These are phyloP conservation scores for Breviolum minutum DNA, from an alignment of 73 alveolate genomes.

Conservation along the genomic window DNA sequence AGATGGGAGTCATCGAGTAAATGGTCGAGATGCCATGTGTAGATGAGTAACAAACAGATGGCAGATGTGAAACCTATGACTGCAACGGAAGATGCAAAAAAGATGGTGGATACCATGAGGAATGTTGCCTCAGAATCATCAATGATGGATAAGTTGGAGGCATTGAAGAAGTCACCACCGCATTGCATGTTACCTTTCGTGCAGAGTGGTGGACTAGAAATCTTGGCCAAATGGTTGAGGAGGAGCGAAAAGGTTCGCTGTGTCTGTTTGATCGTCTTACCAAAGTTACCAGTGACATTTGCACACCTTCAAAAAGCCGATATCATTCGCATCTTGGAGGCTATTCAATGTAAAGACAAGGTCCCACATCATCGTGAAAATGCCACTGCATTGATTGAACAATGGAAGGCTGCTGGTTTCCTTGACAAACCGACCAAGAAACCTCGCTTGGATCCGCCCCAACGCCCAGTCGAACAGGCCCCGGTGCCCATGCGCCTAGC, in stretches of 20 bases:
- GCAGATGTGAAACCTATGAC: slow-evolving; percentile 7
- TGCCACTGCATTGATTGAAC: slow-evolving; percentile 40
- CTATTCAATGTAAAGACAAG: background rate
- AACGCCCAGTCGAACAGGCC: background rate
- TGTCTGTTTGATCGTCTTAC: slow-evolving; percentile 44
- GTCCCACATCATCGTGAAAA: background rate
- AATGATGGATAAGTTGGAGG: background rate
- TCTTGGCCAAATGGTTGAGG: slow-evolving; percentile 29
- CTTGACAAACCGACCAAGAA: background rate
- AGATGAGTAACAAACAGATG: background rate
- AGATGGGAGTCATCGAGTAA: background rate
- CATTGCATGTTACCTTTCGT: slow-evolving; percentile 25
- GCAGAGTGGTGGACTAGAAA: slow-evolving; percentile 16
- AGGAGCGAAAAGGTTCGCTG: background rate
- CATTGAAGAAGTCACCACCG: slow-evolving; percentile 37
- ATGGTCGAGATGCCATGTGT: background rate
- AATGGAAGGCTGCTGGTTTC: slow-evolving; percentile 56
- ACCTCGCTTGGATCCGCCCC: background rate
- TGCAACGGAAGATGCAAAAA: background rate
- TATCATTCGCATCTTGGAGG: background rate
- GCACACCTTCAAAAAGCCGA: slow-evolving; percentile 24
- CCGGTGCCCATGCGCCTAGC: too few relatives aligned
- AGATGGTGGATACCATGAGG: slow-evolving; percentile 19
- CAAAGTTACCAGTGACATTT: slow-evolving; percentile 25
- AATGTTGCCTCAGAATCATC: background rate